Conservation (phyloP, 441 rosid species). For the Arabidopsis hybrid region DNA sequence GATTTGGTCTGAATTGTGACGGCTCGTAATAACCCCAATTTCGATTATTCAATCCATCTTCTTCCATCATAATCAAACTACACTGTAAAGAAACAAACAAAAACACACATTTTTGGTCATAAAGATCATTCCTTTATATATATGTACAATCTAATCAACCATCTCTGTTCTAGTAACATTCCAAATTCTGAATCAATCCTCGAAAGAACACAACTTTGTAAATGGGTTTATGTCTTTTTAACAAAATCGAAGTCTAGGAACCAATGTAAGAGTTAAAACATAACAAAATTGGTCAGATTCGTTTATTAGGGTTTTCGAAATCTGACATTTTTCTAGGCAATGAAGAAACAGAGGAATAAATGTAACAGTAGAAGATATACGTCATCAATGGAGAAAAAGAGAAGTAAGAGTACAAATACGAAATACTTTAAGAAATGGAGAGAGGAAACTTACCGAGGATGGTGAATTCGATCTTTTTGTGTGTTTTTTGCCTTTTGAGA, state of each 20-base stretch:
- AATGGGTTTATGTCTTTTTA: background rate
- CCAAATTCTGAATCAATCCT: background rate
- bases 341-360: background rate
- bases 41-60: conserved; percentile 56
- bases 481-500: conserved; percentile 24
- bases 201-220: conserved; percentile 15
- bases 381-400: conserved; percentile 36
- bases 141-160: conserved; percentile 17
- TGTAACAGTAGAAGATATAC: conserved; percentile 13
- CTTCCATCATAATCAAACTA: conserved; percentile 61
- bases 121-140: conserved; percentile 17
- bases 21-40: conserved; percentile 90
- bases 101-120: background rate
- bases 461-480: conserved; percentile 39
- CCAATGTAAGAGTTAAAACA: background rate
- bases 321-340: background rate
- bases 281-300: background rate
- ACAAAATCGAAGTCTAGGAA: background rate
- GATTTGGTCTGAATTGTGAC: conserved; percentile 52
- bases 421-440: conserved; percentile 23
- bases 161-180: conserved; percentile 5
- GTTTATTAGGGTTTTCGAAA: conserved; percentile 32
- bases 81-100: conserved; percentile 36
- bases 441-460: conserved; percentile 47
- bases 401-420: conserved; percentile 26